phyloP scores from a whole-genome alignment of 257 asterid genomes.

The Solanum virginianum region DNA sequence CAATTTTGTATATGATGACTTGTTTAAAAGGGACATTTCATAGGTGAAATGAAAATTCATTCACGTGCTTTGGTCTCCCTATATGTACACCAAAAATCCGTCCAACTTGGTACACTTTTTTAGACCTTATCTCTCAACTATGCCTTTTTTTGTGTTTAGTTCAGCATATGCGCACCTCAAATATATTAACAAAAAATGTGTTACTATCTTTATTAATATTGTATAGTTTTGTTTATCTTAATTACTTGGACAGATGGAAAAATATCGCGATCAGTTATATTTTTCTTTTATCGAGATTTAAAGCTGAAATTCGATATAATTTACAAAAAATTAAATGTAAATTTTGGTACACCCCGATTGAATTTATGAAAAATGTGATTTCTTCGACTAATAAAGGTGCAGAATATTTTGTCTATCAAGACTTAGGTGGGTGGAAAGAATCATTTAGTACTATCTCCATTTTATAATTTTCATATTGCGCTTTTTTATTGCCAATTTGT shows the following conservation, averaged over 20 bases:
- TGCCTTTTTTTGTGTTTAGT: not conserved
- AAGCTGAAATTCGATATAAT: too few species aligned
- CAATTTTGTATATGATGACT: not conserved
- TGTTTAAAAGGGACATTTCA: conserved; percentile 30
- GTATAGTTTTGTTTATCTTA: not conserved
- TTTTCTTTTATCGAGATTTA: too few species aligned
- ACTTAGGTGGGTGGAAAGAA: too few species aligned
- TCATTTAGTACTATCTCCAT: too few species aligned
- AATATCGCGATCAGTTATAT: not conserved
- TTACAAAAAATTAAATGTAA: too few species aligned
- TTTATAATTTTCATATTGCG: too few species aligned
- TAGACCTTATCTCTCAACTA: conserved; percentile 2
- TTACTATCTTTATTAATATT: not conserved
- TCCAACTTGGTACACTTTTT: not conserved
- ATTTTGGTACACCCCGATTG: too few species aligned
- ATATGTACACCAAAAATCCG: not conserved
- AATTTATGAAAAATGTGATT: too few species aligned
- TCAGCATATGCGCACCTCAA: rapidly evolving
- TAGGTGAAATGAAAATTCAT: conserved; percentile 13
- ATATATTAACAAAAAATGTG: not conserved
- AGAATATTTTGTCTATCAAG: too few species aligned
- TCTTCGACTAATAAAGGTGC: too few species aligned
- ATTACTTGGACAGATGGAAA: not conserved
- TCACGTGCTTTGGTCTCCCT: conserved; percentile 49
- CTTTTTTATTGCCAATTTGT: too few species aligned